These are phyloP conservation scores for Hansenula anomala DNA, from an alignment of 1,139 yeast genomes.

Conservation along the genomic window DNA sequence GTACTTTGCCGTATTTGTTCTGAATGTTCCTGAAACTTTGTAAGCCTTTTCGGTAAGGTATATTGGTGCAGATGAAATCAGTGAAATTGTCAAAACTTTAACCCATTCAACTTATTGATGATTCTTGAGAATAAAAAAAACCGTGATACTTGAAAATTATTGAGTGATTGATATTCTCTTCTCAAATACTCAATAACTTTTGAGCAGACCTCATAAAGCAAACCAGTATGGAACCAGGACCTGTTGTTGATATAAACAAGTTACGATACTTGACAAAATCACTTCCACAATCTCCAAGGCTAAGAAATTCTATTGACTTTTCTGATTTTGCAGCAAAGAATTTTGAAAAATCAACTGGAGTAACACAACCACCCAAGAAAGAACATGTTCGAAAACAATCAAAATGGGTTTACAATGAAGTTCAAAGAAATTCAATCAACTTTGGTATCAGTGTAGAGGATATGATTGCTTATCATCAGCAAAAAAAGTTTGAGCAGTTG, in stretches of 20 bases:
- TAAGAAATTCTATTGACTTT: conserved; percentile 6
- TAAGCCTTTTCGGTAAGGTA: no score
- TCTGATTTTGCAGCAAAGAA: conserved; percentile 12
- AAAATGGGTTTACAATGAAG: conserved; percentile 14
- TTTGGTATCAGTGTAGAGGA: conserved; percentile 13
- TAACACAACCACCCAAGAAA: background rate
- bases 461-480: conserved; percentile 10
- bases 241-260: conserved; percentile 9
- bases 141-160: no score
- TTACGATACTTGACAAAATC: conserved; percentile 6
- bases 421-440: conserved; percentile 11
- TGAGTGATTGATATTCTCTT: no score
- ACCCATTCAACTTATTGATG: background rate
- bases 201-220: no score
- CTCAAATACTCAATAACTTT: no score
- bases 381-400: background rate
- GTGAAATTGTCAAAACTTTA: background rate
- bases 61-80: background rate
- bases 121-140: background rate
- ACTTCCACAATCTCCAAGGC: background rate
- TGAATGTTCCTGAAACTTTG: no score
- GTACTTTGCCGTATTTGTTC: no score
- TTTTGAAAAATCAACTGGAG: conserved; percentile 4
- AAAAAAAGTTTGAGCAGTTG: conserved; percentile 1
- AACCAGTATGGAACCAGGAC: background rate